Evolutionary conservation across 2,329 filamentous ascomycete genomes (phyloP).

Genomic region (Cladosporium sp.): DNA sequence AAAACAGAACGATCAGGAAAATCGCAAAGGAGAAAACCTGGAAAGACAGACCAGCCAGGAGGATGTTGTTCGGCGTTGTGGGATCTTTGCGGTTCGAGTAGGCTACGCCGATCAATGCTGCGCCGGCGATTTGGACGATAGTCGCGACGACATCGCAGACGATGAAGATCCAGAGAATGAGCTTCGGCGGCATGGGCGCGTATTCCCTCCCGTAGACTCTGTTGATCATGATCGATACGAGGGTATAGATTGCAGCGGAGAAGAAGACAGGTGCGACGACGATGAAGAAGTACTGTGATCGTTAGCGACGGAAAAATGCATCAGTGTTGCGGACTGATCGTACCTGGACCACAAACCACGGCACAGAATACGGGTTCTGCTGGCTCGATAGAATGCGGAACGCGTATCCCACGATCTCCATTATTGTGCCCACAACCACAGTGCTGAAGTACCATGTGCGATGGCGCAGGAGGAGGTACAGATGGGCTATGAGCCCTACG

Average conservation of each 20-base stretch:
- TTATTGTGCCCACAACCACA: slow-evolving; percentile 41
- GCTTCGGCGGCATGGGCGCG: slow-evolving; percentile 43
- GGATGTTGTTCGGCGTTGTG: slow-evolving; percentile 50
- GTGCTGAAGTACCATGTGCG: slow-evolving; percentile 47
- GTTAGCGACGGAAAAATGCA: not conserved
- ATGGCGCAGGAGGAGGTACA: slow-evolving; percentile 31
- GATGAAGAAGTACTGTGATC: slow-evolving; percentile 52
- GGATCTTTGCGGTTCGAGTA: slow-evolving; percentile 49
- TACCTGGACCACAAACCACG: slow-evolving; percentile 51
- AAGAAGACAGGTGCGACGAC: slow-evolving; percentile 57
- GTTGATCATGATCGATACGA: slow-evolving; percentile 49
- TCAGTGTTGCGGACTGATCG: not conserved
- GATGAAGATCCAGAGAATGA: slow-evolving; percentile 53
- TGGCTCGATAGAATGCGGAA: slow-evolving; percentile 47
- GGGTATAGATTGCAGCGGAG: slow-evolving; percentile 53
- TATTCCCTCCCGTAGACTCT: slow-evolving; percentile 39
- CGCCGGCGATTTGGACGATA: slow-evolving; percentile 51
- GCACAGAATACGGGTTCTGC: slow-evolving; percentile 50
- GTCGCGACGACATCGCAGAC: slow-evolving; percentile 52
- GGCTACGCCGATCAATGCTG: slow-evolving; percentile 50
- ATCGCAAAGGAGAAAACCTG: slow-evolving; percentile 51
- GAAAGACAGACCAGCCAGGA: slow-evolving; percentile 52
- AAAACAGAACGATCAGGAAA: slow-evolving; percentile 43
- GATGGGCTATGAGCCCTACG: slow-evolving; percentile 38
- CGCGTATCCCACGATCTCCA: slow-evolving; percentile 51